Base-by-base conservation (phyloP, 805 yeast genomes). In the Zygosaccharomyces pseudorouxii region DNA sequence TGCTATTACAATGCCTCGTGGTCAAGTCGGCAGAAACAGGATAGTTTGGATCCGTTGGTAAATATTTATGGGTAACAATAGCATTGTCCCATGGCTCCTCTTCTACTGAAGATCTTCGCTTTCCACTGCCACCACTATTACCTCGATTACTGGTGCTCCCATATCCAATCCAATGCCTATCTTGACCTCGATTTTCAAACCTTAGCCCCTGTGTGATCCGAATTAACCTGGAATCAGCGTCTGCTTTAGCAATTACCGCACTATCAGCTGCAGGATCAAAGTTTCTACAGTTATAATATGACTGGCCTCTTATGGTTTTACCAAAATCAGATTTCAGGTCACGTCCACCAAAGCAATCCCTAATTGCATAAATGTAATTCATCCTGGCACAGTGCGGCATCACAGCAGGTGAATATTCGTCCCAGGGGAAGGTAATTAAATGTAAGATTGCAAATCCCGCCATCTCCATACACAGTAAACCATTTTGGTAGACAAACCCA, bases 391-490 rank as follows among this genome's bases (percentile, higher is more conserved):
- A 84, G 28, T 82, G 84, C 0, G 93, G 89, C 43, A 85, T 69
- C 10, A 68, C 70, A 8, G 76, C 64, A 2, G 79, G 72, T 2
- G 82, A 78, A 63, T 84, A 93, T 36, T 88, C 93, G 2, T 70
- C 69, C 68, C 84, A 86, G 5, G 89, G 80, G 65, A 93, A 93
- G 0, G 98, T 89, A 40, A 74, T 63, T 83, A 89, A 82, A 68
- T 93, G 98, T n/a, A 93, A 84, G 20, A 85, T 67, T 0, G 98
- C 89, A 71, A 93, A 92, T 2, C 81, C 86, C 19, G 89, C 74
- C 73, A 93, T 75, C 60, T 93, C 99, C 18, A 86, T 69, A 60
- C 96, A 88, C 51, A 93, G 69, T 35, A 89, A 63, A 0, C 86
- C 81, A 68, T 88, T 89, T 60, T 88, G 95, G 39, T 88, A 82